phyloP scores from a whole-genome alignment of 495 filamentous ascomycete species.

The Neurospora sp. region DNA sequence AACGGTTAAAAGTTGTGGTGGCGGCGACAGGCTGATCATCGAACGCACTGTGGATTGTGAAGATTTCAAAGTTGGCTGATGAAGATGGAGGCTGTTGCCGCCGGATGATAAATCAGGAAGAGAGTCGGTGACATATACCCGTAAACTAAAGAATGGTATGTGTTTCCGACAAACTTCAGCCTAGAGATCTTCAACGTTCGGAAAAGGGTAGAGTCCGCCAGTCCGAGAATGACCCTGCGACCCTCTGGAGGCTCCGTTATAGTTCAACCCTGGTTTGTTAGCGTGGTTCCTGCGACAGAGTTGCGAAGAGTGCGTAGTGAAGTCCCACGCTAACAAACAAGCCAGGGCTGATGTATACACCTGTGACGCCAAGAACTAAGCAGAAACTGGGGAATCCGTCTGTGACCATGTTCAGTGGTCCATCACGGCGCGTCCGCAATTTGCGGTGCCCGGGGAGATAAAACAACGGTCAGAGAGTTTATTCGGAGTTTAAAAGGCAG shows the following conservation, averaged over 20 bases:
- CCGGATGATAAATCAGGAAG: not conserved
- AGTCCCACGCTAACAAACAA: no score
- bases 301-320: no score
- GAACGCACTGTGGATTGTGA: not conserved
- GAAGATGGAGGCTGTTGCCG: not conserved
- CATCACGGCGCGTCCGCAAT: not conserved
- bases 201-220: not conserved
- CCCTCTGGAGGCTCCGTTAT: not conserved
- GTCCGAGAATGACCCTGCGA: not conserved
- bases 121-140: not conserved
- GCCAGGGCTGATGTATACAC: no score
- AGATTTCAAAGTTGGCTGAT: not conserved
- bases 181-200: not conserved
- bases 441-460: not conserved
- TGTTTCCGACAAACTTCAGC: not conserved
- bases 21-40: not conserved
- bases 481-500: not conserved
- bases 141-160: not conserved
- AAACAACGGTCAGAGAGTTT: not conserved
- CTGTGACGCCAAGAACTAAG: not conserved
- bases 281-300: no score
- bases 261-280: no score
- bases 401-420: not conserved
- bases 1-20: not conserved
- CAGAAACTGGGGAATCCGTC: not conserved